A percentile compares a stretch with the other conserved stretches of the same genome.
Conservation (phyloP, 176 grass and related monocot genomes). For the Oryza meridionalis region DNA sequence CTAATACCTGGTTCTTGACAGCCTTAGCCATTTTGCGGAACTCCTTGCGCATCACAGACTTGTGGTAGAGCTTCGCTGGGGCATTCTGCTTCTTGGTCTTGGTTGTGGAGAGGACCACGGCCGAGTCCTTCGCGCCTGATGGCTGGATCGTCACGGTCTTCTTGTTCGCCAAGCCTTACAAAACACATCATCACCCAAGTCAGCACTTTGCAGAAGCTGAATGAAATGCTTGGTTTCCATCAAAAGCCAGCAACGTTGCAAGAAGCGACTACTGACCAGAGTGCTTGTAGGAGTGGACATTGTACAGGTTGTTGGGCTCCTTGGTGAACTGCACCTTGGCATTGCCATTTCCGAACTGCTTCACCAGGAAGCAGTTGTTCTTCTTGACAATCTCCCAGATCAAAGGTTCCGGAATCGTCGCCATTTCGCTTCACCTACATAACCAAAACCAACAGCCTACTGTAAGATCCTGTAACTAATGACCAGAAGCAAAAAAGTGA, state of each 20-base stretch:
- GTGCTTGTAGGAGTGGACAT: slow-evolving; percentile 85
- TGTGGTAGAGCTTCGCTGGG: slow-evolving; percentile 52
- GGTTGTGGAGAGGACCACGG: slow-evolving; percentile 55
- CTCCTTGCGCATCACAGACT: slow-evolving; percentile 86
- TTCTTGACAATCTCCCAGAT: slow-evolving; percentile 98
- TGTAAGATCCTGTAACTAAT: background rate
- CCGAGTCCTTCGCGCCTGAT: slow-evolving; percentile 38
- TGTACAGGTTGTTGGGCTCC: slow-evolving; percentile 96
- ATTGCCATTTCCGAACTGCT: slow-evolving; percentile 87
- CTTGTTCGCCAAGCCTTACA: slow-evolving; percentile 77
- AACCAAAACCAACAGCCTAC: background rate
- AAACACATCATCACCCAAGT: background rate
- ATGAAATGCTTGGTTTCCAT: background rate
- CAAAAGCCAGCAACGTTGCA: background rate
- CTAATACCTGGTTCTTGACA: slow-evolving; percentile 83
- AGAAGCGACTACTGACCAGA: slow-evolving; percentile 49
- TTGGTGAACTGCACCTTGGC: slow-evolving; percentile 93
- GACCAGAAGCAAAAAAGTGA: background rate
- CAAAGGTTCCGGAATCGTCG: slow-evolving; percentile 68
- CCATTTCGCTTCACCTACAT: slow-evolving; percentile 53
- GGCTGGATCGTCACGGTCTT: slow-evolving; percentile 73
- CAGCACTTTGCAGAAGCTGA: background rate
- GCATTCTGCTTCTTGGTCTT: slow-evolving; percentile 89
- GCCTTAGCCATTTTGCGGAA: slow-evolving; percentile 84
- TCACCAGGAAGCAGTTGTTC: slow-evolving; percentile 85